Percentiles rank a stretch among this genome's conserved stretches.
These are phyloP conservation scores for Hirsutella thompsonii DNA, from an alignment of 2,329 filamentous ascomycete species.

Conservation along the genomic window DNA sequence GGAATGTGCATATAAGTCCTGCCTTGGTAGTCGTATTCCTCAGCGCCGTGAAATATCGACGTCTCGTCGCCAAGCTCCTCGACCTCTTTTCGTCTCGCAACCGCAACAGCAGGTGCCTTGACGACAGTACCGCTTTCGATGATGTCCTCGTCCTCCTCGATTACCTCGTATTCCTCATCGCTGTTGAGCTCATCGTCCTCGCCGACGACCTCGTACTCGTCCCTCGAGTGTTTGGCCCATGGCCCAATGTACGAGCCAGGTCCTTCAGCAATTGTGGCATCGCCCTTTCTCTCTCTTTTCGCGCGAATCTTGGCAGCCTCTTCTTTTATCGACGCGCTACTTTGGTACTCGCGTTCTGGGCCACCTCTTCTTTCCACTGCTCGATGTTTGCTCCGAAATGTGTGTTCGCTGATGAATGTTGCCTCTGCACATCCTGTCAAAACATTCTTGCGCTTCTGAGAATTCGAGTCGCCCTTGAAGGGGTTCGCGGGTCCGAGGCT, in stretches of 20 bases:
- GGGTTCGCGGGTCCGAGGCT: conserved; percentile 61
- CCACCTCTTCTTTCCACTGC: conserved; percentile 60
- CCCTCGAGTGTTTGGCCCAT: conserved; percentile 73
- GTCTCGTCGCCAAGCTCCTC: conserved; percentile 60
- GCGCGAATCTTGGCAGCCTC: conserved; percentile 53
- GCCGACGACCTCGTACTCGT: conserved; percentile 61
- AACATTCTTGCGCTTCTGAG: conserved; percentile 65
- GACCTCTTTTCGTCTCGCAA: conserved; percentile 43
- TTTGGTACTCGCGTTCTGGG: conserved; percentile 41
- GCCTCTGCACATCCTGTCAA: conserved; percentile 81
- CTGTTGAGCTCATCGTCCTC: conserved; percentile 66
- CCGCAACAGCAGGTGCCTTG: conserved; percentile 38
- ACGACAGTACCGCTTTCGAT: conserved; percentile 51
- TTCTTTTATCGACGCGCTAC: conserved; percentile 50
- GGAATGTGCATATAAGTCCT: conserved; percentile 97
- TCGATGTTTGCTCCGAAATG: conserved; percentile 77
- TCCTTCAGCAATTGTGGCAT: conserved; percentile 73
- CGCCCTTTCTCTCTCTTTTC: conserved; percentile 76
- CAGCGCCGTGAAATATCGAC: conserved; percentile 71
- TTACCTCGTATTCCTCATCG: conserved; percentile 66
- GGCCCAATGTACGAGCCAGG: conserved; percentile 83
- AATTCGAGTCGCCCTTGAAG: conserved; percentile 50
- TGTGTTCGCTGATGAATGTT: conserved; percentile 78
- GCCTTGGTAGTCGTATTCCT: conserved; percentile 85
- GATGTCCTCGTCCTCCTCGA: conserved; percentile 62